phyloP scores from a whole-genome alignment of 2,329 filamentous ascomycete species.

The Aspergillus quadricinctus region DNA sequence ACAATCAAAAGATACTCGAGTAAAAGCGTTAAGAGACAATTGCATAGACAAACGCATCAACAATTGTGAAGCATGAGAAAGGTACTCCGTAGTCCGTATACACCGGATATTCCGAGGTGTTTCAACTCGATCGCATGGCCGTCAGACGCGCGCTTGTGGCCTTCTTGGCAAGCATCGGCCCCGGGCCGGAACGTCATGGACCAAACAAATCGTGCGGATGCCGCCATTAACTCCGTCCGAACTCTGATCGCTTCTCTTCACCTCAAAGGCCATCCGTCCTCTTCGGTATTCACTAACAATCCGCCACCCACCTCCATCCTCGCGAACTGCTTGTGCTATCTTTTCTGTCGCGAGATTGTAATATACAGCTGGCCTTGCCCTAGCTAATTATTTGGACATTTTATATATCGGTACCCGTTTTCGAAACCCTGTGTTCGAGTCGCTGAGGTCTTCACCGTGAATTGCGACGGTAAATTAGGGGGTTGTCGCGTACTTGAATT shows the following conservation, averaged over 20 bases:
- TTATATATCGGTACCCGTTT: background rate
- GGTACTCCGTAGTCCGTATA: too few species aligned
- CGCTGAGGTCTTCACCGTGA: background rate
- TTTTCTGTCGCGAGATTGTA: background rate
- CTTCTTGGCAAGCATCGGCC: conserved; percentile 21
- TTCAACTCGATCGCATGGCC: conserved; percentile 5
- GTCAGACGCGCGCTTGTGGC: conserved; percentile 29
- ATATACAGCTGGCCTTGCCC: background rate
- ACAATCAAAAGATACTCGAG: background rate
- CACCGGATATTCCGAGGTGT: conserved; percentile 9
- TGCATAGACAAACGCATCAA: background rate
- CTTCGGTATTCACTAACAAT: conserved; percentile 5
- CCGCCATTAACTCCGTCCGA: conserved; percentile 13
- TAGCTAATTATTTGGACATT: background rate
- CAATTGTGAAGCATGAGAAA: background rate
- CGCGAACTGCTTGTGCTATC: background rate
- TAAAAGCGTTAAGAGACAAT: background rate
- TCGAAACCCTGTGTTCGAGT: background rate
- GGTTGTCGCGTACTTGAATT: background rate
- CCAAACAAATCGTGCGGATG: conserved; percentile 17
- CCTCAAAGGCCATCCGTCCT: conserved; percentile 5
- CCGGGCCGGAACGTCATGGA: conserved; percentile 27
- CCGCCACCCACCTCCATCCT: conserved; percentile 7
- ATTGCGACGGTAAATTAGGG: background rate
- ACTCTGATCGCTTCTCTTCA: conserved; percentile 17